phyloP scores from a whole-genome alignment of 352 stramenopile species.

The Globisporangium radiosum region DNA sequence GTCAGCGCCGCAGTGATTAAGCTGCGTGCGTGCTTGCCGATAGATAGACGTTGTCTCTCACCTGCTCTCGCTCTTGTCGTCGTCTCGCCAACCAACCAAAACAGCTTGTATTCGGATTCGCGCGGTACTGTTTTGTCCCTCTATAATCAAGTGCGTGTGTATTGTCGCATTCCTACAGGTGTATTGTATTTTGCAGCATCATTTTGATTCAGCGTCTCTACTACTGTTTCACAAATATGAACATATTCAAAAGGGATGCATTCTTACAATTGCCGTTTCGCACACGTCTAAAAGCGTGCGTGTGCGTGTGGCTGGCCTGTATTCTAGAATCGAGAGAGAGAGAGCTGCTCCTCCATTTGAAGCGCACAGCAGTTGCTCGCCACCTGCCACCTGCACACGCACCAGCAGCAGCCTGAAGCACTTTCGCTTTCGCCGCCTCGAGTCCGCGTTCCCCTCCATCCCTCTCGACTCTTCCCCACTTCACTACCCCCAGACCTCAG shows the following conservation, averaged over 20 bases:
- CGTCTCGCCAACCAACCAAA: conserved; percentile 10
- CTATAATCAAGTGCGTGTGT: too few species aligned
- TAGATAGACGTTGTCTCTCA: too few species aligned
- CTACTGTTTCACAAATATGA: not conserved
- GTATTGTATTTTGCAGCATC: too few species aligned
- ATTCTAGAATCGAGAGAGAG: conserved; percentile 22
- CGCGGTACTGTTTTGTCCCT: not conserved
- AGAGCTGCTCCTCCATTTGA: not conserved
- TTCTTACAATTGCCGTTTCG: not conserved
- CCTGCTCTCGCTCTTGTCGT: too few species aligned
- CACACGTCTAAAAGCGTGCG: not conserved
- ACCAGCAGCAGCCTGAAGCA: not conserved
- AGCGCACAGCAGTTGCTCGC: not conserved
- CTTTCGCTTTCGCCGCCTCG: conserved; percentile 5
- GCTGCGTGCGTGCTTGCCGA: too few species aligned
- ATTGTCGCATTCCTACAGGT: too few species aligned
- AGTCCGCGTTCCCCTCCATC: not conserved
- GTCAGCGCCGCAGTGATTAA: too few species aligned
- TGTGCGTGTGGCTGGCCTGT: conserved; percentile 10
- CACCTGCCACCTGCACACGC: not conserved
- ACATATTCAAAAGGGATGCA: not conserved
- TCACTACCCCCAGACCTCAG: not conserved
- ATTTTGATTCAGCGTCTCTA: too few species aligned
- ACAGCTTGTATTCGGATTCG: conserved; percentile 14
- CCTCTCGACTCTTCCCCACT: conserved; percentile 6